Conservation (phyloP, 1,284 basidiomycete species). For the Chondrostereum purpureum region DNA sequence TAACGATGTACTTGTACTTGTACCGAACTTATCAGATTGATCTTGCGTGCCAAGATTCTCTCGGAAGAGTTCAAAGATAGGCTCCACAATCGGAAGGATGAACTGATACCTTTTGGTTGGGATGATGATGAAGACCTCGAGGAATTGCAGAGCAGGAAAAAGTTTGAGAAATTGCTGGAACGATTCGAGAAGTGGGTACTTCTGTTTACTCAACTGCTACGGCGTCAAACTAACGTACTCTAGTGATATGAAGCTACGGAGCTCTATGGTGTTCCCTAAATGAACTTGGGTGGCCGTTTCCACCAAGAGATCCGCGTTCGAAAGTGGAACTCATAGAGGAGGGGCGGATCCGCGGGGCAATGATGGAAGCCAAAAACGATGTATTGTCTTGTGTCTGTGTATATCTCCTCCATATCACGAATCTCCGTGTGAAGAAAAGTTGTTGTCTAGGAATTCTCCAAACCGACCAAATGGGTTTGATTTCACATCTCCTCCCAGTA, state of each 20-base stretch:
- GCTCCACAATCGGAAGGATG: constrained; percentile 44
- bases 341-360: constrained; percentile 53
- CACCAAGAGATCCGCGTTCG: constrained; percentile 52
- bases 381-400: too few species aligned
- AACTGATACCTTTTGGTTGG: constrained; percentile 57
- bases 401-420: too few species aligned
- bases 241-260: constrained; percentile 65
- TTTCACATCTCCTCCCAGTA: too few species aligned
- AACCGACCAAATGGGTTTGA: too few species aligned
- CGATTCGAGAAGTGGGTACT: constrained; percentile 49
- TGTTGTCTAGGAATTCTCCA: too few species aligned
- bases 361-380: constrained; percentile 60
- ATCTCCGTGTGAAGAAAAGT: too few species aligned
- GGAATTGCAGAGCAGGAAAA: constrained; percentile 46
- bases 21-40: constrained; percentile 57
- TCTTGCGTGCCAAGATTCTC: constrained; percentile 70
- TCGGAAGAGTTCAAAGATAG: constrained; percentile 69
- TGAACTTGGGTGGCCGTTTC: constrained; percentile 54
- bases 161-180: constrained; percentile 60
- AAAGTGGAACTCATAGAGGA: constrained; percentile 67
- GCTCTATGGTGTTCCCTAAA: constrained; percentile 64
- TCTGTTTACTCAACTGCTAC: constrained; percentile 1
- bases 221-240: constrained; percentile 3
- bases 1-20: constrained; percentile 71
- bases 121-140: constrained; percentile 55